Conservation (phyloP, 345 rosid species). For the Mallotus nudiflorus region DNA sequence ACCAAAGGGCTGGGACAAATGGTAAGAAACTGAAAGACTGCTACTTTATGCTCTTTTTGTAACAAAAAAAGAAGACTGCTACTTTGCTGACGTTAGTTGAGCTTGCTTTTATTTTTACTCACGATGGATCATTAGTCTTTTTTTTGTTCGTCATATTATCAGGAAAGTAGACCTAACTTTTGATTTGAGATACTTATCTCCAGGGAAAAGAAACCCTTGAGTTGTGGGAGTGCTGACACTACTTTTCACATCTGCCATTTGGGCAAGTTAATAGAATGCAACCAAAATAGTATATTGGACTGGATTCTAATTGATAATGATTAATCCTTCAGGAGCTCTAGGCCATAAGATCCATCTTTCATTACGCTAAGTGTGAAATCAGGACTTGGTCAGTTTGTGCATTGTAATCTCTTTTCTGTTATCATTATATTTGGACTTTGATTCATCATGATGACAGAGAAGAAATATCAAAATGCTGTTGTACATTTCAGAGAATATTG, state of each 20-base stretch:
- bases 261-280: not conserved
- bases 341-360: not conserved
- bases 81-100: not conserved
- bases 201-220: not conserved
- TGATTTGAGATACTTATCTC: not conserved
- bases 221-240: not conserved
- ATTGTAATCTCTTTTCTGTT: too few species aligned
- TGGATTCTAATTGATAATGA: not conserved
- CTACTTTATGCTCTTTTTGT: not conserved
- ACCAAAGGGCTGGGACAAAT: not conserved
- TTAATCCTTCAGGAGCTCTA: not conserved
- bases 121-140: too few species aligned
- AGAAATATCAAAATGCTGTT: too few species aligned
- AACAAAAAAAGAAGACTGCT: not conserved
- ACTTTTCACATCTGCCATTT: not conserved
- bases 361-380: not conserved
- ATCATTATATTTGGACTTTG: too few species aligned
- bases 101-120: not conserved
- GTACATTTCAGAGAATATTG: not conserved
- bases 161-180: too few species aligned
- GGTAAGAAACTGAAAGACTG: constrained; percentile 6
- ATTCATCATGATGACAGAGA: too few species aligned
- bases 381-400: not conserved
- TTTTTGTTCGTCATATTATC: too few species aligned
- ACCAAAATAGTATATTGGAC: not conserved